phyloP scores from a whole-genome alignment of 2,329 filamentous ascomycete genomes.

The Colletotrichum endophyticum region DNA sequence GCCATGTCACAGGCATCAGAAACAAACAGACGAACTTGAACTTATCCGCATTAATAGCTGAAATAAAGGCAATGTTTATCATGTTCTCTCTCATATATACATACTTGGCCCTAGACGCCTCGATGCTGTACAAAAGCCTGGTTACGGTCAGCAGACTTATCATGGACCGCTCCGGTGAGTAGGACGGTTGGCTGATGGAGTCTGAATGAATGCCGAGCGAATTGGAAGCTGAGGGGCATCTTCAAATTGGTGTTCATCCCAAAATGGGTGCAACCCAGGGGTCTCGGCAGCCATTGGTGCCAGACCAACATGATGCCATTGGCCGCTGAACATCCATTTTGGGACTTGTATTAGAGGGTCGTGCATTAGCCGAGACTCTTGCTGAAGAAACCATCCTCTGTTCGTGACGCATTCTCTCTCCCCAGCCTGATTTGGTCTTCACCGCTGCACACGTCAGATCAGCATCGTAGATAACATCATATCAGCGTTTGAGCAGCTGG shows the following conservation, averaged over 20 bases:
- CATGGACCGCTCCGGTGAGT: background rate
- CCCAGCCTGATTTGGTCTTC: background rate
- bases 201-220: background rate
- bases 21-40: background rate
- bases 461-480: background rate
- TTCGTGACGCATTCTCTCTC: background rate
- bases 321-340: background rate
- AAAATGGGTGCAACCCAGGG: background rate
- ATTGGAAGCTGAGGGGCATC: background rate
- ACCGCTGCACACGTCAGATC: background rate
- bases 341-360: background rate
- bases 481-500: background rate
- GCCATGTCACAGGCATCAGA: background rate
- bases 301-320: background rate
- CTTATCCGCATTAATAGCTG: background rate
- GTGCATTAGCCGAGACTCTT: background rate
- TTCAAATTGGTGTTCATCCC: background rate
- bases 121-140: background rate
- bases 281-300: background rate
- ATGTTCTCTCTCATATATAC: background rate
- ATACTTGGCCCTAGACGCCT: background rate
- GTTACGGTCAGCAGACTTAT: background rate
- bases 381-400: background rate
- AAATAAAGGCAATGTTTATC: rapidly evolving
- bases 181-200: background rate